These are phyloP conservation scores for Austroboletus eburneus DNA, from an alignment of 768 basidiomycete species.

Conservation along the genomic window DNA sequence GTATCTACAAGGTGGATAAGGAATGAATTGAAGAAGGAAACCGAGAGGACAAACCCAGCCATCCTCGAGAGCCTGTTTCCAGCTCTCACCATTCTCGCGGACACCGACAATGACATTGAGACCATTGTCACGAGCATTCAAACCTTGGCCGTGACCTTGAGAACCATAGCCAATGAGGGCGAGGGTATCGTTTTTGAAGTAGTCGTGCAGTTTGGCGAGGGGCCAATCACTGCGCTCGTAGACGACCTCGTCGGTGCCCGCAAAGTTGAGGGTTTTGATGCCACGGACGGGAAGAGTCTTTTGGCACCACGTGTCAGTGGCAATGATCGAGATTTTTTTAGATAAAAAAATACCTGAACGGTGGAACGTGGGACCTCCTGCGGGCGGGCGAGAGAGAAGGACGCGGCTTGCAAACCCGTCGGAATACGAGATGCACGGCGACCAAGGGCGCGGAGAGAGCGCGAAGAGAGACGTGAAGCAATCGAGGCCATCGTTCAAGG, in stretches of 20 bases:
- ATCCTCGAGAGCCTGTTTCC: slow-evolving; percentile 92
- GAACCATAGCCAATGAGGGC: slow-evolving; percentile 99
- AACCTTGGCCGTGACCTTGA: slow-evolving; percentile 96
- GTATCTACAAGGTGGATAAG: slow-evolving; percentile 49
- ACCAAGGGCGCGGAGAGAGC: slow-evolving; percentile 59
- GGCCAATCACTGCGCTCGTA: slow-evolving; percentile 99
- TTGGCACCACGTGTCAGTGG: slow-evolving; percentile 1
- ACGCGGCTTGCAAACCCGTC: slow-evolving; percentile 45
- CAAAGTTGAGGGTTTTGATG: slow-evolving; percentile 94
- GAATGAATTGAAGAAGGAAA: not conserved
- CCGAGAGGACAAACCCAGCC: slow-evolving; percentile 70
- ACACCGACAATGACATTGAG: slow-evolving; percentile 99
- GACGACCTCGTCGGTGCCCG: slow-evolving; percentile 87
- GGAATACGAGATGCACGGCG: slow-evolving; percentile 59
- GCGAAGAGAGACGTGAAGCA: slow-evolving; percentile 56
- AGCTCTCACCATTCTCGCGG: slow-evolving; percentile 93
- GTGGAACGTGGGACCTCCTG: slow-evolving; percentile 23
- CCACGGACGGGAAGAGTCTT: slow-evolving; percentile 62
- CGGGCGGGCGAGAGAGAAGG: slow-evolving; percentile 62
- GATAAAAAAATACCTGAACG: slow-evolving; percentile 31
- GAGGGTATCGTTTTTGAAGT: slow-evolving; percentile 99
- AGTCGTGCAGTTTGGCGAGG: slow-evolving; percentile 94
- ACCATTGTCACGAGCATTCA: slow-evolving; percentile 99
- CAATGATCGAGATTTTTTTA: slow-evolving; percentile 27
- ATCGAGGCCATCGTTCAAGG: slow-evolving; percentile 53